Evolutionary conservation across 345 rosid species (phyloP).

Genomic region (Luvunga scandens): DNA sequence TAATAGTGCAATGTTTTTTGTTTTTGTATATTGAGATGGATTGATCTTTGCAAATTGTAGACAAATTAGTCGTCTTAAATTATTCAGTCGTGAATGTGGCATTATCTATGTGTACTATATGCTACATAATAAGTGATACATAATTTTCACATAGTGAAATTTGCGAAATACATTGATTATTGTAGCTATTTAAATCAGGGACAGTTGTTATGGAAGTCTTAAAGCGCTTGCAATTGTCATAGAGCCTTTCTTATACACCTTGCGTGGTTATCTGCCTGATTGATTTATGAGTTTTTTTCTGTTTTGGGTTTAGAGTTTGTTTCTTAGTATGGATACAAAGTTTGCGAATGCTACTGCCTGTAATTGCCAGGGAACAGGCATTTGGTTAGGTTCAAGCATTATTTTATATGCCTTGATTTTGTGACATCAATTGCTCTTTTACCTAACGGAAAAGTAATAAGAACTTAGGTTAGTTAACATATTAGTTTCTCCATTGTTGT

Average conservation of each 20-base stretch:
- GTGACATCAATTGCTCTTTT: background rate
- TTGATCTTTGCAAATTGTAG: background rate
- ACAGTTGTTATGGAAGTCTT: background rate
- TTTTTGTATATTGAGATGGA: no score
- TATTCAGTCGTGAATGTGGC: background rate
- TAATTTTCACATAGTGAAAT: background rate
- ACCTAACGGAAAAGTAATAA: background rate
- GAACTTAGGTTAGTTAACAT: background rate
- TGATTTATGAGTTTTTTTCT: background rate
- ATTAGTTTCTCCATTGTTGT: background rate
- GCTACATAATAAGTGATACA: background rate
- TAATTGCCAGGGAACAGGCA: background rate
- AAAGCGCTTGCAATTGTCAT: background rate
- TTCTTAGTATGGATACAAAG: background rate
- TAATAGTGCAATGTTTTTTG: background rate
- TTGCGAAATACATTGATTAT: background rate
- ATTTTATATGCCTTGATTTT: background rate
- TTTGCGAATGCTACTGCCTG: background rate
- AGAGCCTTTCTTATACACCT: background rate
- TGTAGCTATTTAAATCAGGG: background rate
- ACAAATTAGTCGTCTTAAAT: background rate
- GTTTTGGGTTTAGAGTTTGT: background rate
- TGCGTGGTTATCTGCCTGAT: background rate
- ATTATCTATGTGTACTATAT: background rate
- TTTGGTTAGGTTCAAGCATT: background rate